phyloP scores from a whole-genome alignment of 73 alveolate genomes.

The Paramecium primaurelia region DNA sequence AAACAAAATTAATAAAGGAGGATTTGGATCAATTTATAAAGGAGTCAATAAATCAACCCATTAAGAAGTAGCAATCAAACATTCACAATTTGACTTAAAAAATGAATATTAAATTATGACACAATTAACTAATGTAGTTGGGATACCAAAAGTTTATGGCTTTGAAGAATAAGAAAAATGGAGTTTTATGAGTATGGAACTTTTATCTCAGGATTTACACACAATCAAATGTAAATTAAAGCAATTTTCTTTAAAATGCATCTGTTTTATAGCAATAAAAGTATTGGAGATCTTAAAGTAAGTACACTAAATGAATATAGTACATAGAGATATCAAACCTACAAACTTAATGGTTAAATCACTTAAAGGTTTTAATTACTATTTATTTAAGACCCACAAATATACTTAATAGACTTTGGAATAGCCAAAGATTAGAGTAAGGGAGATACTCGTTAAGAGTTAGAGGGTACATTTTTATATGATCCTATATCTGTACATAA shows the following conservation, averaged over 20 bases:
- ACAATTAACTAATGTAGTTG: neutral
- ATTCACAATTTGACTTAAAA: neutral
- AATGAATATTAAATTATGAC: neutral
- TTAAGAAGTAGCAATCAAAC: neutral
- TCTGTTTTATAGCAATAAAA: neutral
- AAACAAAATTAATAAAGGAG: neutral
- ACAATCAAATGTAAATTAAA: neutral
- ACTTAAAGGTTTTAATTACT: neutral
- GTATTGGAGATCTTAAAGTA: neutral
- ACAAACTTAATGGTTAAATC: slow-evolving; percentile 12
- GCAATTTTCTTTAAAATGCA: neutral
- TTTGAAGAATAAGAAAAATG: neutral
- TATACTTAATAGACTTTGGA: slow-evolving; percentile 1
- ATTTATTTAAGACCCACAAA: neutral
- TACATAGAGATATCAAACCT: slow-evolving; percentile 30
- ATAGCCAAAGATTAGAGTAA: neutral
- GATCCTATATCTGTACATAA: neutral
- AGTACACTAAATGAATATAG: neutral
- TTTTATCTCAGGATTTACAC: neutral
- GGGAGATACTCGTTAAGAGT: neutral
- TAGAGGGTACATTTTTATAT: neutral
- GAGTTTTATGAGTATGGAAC: neutral
- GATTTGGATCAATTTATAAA: neutral
- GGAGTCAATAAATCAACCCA: neutral
- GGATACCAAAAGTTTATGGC: neutral